These are phyloP conservation scores for Lathyrus tuberosus DNA, from an alignment of 306 rosid genomes.

Conservation along the genomic window DNA sequence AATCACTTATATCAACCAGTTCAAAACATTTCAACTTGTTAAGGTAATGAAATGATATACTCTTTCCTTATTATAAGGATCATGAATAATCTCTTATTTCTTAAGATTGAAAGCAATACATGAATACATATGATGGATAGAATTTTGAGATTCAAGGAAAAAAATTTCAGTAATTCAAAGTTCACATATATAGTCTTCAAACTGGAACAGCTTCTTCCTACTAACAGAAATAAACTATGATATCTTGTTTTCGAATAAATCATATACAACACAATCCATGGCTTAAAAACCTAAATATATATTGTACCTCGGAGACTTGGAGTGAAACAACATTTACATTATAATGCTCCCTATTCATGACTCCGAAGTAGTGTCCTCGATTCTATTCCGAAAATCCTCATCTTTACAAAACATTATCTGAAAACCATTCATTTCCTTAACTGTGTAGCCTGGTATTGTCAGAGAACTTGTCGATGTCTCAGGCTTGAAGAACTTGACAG, in stretches of 20 bases:
- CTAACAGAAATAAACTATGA: slow-evolving; percentile 33
- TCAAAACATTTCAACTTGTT: no score
- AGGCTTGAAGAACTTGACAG: slow-evolving; percentile 97
- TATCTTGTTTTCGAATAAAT: slow-evolving; percentile 40
- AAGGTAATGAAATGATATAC: no score
- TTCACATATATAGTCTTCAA: slow-evolving; percentile 13
- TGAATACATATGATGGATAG: slow-evolving; percentile 11
- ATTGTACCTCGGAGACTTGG: slow-evolving; percentile 49
- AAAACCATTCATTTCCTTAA: slow-evolving; percentile 39
- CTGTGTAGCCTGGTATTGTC: slow-evolving; percentile 40
- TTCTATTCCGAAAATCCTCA: slow-evolving; percentile 59
- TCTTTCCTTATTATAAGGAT: no score
- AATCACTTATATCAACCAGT: no score
- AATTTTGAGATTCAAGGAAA: slow-evolving; percentile 4
- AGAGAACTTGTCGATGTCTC: slow-evolving; percentile 40
- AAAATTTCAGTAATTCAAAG: neutral
- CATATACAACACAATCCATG: slow-evolving; percentile 67
- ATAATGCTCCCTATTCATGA: slow-evolving; percentile 62
- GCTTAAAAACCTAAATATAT: slow-evolving; percentile 51
- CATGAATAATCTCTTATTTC: no score
- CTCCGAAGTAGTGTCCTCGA: slow-evolving; percentile 53
- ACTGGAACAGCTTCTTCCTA: slow-evolving; percentile 27
- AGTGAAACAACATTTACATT: slow-evolving; percentile 65
- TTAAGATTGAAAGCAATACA: no score
- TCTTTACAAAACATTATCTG: slow-evolving; percentile 39